phyloP scores from a whole-genome alignment of 2,329 filamentous ascomycete genomes.

The Fusarium denticulatum region DNA sequence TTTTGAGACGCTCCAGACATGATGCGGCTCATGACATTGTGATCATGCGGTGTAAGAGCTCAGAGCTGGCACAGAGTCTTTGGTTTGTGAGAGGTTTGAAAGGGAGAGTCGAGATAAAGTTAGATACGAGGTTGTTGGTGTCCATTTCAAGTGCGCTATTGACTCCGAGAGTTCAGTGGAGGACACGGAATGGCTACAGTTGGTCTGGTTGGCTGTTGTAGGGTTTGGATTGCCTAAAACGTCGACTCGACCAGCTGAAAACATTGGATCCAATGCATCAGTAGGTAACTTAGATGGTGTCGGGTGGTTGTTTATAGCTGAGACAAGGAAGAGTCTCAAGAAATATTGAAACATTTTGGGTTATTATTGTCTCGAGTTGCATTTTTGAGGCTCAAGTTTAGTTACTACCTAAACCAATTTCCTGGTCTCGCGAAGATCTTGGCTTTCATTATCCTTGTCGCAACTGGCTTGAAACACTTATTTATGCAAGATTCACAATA shows the following conservation, averaged over 20 bases:
- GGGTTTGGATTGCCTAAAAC: slow-evolving; percentile 21
- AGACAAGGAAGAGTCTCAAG: not conserved
- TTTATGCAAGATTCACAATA: not conserved
- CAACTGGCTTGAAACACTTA: slow-evolving; percentile 15
- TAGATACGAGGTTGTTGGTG: not conserved
- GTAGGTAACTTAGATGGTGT: not conserved
- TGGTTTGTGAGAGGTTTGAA: not conserved
- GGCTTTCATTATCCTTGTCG: not conserved
- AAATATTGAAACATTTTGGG: not conserved
- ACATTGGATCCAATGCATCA: not conserved
- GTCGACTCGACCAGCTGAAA: slow-evolving; percentile 13
- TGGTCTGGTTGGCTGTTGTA: slow-evolving; percentile 7
- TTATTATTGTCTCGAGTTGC: not conserved
- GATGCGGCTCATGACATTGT: slow-evolving; percentile 53
- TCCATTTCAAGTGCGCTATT: not conserved
- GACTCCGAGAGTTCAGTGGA: slow-evolving; percentile 2
- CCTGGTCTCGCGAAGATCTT: not conserved
- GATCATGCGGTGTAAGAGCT: slow-evolving; percentile 44
- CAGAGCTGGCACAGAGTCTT: slow-evolving; percentile 26
- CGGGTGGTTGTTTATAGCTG: not conserved
- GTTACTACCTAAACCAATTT: not conserved
- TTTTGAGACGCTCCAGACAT: slow-evolving; percentile 53
- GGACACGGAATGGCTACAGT: slow-evolving; percentile 6
- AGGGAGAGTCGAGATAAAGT: not conserved
- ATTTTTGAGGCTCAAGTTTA: not conserved